Base-by-base conservation (phyloP, 768 basidiomycete genomes). In the Holtermanniella nyarrowii region DNA sequence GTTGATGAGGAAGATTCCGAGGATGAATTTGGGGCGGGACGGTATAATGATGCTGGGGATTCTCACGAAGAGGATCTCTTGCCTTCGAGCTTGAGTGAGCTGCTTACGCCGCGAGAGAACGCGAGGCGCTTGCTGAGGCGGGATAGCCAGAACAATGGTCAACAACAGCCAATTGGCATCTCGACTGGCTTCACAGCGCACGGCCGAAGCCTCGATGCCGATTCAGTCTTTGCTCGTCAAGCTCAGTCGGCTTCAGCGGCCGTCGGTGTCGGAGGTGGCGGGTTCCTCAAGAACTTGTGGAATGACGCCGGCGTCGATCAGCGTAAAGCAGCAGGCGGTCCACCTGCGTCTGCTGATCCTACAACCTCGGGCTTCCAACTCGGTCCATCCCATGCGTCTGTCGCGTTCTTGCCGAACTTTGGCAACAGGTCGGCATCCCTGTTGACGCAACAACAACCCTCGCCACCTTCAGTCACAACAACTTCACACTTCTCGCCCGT, bases 81-180 rank as follows among this genome's bases (percentile, higher is more conserved):
- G 25, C 93, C 93, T 0, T 82, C 85, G 49, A 86, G 84, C 3
- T 74, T 97, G 44, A 87, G 82, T 23, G 91, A 96, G 54, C 76
- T 97, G 5, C 75, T 97, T 44, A 93, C 90, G 0, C 86, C 87
- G 0, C 84, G 83, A 59, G 93, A 96, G 72, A 78, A 83, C 57
- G 84, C 80, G 26, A 76, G 91, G 26, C 76, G 89, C 42, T 82
- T 88, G 79, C 64, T 57, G 12, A 53, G 72, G 21, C 52, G 70
- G 23, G 67, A 71, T 46, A 65, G 63, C 25, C 59, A 69, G 21
- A 62, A 62, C 42, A 16, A 16, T 16, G 31, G 31, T 7, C 16
- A 7, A 16, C 31, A 37, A 16, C 31, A 7, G 31, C 31, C 31
- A 7, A 37, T 37, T 16, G 31, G 31, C 16, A 37, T 37, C 31